Evolutionary conservation across 208 protist species (phyloP).

Genomic region (Trypanosoma cruzi): DNA sequence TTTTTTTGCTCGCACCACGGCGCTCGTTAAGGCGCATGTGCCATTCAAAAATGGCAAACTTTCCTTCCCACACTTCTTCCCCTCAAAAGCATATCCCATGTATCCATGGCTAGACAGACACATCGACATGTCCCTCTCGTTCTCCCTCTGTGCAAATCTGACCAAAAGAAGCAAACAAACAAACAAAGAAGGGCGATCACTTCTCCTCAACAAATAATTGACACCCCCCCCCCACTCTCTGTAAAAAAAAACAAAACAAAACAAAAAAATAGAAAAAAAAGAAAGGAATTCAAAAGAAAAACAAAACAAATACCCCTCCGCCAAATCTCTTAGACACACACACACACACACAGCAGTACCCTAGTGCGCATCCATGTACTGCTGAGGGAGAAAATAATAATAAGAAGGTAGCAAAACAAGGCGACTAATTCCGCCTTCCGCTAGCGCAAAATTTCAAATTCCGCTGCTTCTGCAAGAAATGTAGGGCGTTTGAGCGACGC

Average conservation of each 20-base stretch:
- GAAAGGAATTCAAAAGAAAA: too few relatives aligned
- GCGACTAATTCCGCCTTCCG: not conserved
- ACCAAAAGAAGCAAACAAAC: too few relatives aligned
- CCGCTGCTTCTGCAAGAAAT: constrained; percentile 17
- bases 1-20: too few relatives aligned
- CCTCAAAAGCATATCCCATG: not conserved
- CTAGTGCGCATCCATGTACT: not conserved
- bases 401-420: not conserved
- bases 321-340: too few relatives aligned
- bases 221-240: not conserved
- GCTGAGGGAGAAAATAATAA: not conserved
- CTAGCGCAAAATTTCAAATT: not conserved
- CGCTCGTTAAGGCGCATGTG: too few relatives aligned
- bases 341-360: not conserved
- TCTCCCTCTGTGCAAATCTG: not conserved
- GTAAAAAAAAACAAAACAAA: too few relatives aligned
- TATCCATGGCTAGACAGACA: too few relatives aligned
- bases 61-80: not conserved
- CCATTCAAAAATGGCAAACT: too few relatives aligned
- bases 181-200: not conserved
- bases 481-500: constrained; percentile 21
- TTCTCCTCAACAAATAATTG: not conserved
- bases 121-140: not conserved
- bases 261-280: too few relatives aligned
- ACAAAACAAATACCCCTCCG: too few relatives aligned